Evolutionary conservation across 345 rosid genomes (phyloP).

Genomic region (Camelina neglecta): DNA sequence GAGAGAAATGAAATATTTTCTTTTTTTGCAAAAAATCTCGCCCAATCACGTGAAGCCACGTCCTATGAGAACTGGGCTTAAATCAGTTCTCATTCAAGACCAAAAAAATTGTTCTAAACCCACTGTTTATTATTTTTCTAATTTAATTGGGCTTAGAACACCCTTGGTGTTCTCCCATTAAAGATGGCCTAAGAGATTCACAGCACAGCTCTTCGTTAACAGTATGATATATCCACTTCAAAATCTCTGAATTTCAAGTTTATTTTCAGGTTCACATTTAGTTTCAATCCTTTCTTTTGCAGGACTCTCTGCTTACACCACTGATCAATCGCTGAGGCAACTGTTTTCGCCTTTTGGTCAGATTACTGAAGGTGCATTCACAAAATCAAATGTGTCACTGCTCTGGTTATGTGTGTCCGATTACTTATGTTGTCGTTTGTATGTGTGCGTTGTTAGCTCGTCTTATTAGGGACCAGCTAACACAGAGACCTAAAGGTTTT

Average conservation of each 20-base stretch:
- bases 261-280: neutral
- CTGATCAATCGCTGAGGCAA: conserved; percentile 48
- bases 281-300: neutral
- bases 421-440: neutral
- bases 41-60: too few species aligned
- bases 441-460: conserved; percentile 49
- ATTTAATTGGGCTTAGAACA: too few species aligned
- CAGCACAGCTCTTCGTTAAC: conserved; percentile 62
- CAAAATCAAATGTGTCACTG: neutral
- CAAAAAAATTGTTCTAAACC: too few species aligned
- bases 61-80: too few species aligned
- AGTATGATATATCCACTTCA: conserved; percentile 40
- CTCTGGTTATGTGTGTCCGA: neutral
- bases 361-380: conserved; percentile 54
- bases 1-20: too few species aligned
- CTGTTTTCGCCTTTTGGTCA: conserved; percentile 67
- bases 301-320: conserved; percentile 67
- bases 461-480: conserved; percentile 52
- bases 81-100: too few species aligned
- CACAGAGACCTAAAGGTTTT: conserved; percentile 70
- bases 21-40: too few species aligned
- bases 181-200: conserved; percentile 43
- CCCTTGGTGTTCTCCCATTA: too few species aligned
- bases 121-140: too few species aligned
- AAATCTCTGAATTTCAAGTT: neutral